These are phyloP conservation scores for Eimeria acervulina DNA, from an alignment of 169 alveolate species.

Conservation along the genomic window DNA sequence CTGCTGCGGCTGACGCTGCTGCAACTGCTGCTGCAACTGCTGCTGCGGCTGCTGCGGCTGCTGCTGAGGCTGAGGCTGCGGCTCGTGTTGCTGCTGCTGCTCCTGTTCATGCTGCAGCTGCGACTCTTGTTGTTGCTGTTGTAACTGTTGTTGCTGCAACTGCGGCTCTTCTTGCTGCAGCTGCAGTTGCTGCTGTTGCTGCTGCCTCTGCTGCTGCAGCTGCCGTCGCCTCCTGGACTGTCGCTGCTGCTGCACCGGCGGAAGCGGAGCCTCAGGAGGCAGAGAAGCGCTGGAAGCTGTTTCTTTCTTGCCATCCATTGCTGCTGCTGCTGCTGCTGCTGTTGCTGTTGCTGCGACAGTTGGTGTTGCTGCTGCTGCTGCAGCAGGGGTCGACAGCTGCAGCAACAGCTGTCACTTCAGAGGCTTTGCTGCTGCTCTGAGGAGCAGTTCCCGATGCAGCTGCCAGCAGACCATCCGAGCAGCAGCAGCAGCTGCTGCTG, in stretches of 20 bases:
- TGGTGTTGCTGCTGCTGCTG: not conserved
- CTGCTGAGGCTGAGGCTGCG: not conserved
- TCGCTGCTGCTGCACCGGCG: not conserved
- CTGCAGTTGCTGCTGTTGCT: not conserved
- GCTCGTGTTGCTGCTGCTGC: not conserved
- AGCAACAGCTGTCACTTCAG: not conserved
- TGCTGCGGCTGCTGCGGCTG: not conserved
- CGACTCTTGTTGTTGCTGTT: not conserved
- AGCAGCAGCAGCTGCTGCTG: conserved; percentile 38
- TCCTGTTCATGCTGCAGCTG: too few relatives aligned
- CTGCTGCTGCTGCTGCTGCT: conserved; percentile 36
- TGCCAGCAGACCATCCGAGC: conserved; percentile 21
- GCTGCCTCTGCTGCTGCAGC: not conserved
- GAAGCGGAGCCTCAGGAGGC: not conserved
- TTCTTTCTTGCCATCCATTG: conserved; percentile 11
- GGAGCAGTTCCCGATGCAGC: not conserved
- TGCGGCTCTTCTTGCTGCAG: too few relatives aligned
- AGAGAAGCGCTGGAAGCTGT: not conserved
- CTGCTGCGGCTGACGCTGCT: not conserved
- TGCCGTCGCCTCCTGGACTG: not conserved
- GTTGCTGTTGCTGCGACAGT: not conserved
- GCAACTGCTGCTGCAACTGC: not conserved
- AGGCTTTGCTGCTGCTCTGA: conserved; percentile 11
- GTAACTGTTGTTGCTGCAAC: not conserved
- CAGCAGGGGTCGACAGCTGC: not conserved